Evolutionary conservation across 805 yeast species (phyloP).

Genomic region (Wickerhamiella qilinensis): DNA sequence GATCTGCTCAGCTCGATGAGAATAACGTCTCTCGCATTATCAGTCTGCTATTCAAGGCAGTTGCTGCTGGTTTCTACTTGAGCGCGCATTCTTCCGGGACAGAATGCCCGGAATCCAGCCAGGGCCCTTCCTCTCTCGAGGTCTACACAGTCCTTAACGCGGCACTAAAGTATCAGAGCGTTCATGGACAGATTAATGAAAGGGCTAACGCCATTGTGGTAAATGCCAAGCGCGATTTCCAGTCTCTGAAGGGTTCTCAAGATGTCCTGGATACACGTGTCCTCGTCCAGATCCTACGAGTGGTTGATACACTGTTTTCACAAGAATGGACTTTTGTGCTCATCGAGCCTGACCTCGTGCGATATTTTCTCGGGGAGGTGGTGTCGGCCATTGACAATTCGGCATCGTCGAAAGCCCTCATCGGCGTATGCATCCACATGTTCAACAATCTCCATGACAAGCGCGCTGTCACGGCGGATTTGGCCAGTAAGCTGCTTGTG

Average conservation of each 20-base stretch:
- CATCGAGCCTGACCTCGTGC: background rate
- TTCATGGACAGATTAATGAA: background rate
- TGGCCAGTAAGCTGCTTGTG: slow-evolving; percentile 1
- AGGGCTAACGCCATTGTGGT: slow-evolving; percentile 1
- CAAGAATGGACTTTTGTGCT: background rate
- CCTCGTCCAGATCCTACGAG: slow-evolving; percentile 10
- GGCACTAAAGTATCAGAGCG: background rate
- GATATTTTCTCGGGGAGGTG: slow-evolving; percentile 5
- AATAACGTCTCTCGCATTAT: background rate
- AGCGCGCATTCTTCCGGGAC: too few relatives aligned
- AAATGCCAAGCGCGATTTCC: slow-evolving; percentile 3
- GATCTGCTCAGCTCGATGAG: slow-evolving; percentile 1
- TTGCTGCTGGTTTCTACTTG: too few relatives aligned
- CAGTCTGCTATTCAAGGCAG: background rate
- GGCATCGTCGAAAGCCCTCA: slow-evolving; percentile 9
- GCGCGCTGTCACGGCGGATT: background rate
- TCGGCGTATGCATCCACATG: slow-evolving; percentile 7
- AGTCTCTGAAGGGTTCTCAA: background rate
- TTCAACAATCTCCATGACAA: slow-evolving; percentile 3
- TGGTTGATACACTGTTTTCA: slow-evolving; percentile 6
- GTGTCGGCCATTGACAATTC: slow-evolving; percentile 1
- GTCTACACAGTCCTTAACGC: slow-evolving; percentile 2
- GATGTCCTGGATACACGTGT: slow-evolving; percentile 9
- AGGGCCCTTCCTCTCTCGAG: slow-evolving; percentile 4
- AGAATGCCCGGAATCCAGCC: too few relatives aligned